Conservation (phyloP, 352 stramenopile genomes). For the Peronosclerospora sorghi region DNA sequence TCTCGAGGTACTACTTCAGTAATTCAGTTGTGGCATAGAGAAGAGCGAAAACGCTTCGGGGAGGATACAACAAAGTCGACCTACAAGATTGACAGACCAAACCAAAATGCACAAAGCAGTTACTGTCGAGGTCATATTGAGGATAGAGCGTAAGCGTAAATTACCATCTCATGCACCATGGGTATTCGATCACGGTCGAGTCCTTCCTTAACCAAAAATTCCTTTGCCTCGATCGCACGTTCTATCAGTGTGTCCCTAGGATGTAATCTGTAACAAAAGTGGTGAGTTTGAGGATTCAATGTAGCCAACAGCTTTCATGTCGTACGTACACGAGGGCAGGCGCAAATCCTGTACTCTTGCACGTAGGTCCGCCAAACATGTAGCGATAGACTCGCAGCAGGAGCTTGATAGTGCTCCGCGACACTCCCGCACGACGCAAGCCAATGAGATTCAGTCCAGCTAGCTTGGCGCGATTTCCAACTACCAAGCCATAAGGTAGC, state of each 20-base stretch:
- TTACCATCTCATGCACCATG: conserved; percentile 53
- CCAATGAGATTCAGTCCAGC: conserved; percentile 67
- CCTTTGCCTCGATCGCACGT: conserved; percentile 42
- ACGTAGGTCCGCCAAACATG: conserved; percentile 48
- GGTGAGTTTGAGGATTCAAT: not conserved
- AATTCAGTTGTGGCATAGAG: too few species aligned
- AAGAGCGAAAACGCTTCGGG: conserved; percentile 45
- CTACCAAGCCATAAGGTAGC: conserved; percentile 60
- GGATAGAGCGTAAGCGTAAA: not conserved
- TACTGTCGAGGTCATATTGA: not conserved
- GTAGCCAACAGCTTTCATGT: not conserved
- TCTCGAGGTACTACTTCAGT: too few species aligned
- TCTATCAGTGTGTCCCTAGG: conserved; percentile 40
- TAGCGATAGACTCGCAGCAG: conserved; percentile 72
- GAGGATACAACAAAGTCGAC: conserved; percentile 58
- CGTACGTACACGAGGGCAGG: conserved; percentile 51
- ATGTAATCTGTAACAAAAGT: conserved; percentile 26
- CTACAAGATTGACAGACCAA: conserved; percentile 15
- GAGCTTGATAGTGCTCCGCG: conserved; percentile 56
- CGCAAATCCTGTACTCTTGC: conserved; percentile 56
- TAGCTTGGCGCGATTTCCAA: conserved; percentile 71
- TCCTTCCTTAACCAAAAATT: conserved; percentile 34
- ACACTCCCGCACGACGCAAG: conserved; percentile 49
- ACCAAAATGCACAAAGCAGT: conserved; percentile 1
- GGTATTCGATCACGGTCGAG: conserved; percentile 21